Base-by-base conservation (phyloP, 345 rosid genomes). In the Brassica rapa region DNA sequence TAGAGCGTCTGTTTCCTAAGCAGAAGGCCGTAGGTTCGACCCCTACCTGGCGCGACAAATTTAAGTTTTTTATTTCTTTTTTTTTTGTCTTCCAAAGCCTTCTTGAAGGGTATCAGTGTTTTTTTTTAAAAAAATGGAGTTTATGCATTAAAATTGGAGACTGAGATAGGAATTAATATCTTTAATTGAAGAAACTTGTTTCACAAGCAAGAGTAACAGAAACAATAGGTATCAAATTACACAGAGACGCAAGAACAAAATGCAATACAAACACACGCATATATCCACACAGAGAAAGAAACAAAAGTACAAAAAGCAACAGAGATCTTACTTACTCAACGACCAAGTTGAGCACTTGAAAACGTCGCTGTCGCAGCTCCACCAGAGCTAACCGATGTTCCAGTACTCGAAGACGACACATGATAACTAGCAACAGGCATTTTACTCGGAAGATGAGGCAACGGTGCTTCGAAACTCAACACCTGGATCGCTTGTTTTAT, bases 1-100 rank as follows among this genome's bases (percentile, higher is more conserved):
- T 91, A 93, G 96, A 90, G 97, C 92, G 96, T 89, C 96, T 90
- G 97, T 91, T 91, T 95, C 98, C 93, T 93, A 93, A 91, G 97
- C 97, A 88, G 97, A 92, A 92, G 83, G 97, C 77, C 93, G 87
- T 88, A 89, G 96, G 94, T 89, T 93, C 93, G 91, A 88, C 85
- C 93, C 90, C 94, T 86, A 86, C 87, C 95, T 87, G 97, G 90
- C 90, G 94, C 93, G n/a, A 8, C 19, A 60, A 24, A 4, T 8
- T 27, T 2, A 11, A 25, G 66, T 61, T 61, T 35, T 41, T 43
- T 1, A 3, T 43, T 43, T 12, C 2, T 37, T 37, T 5, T 33
- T 25, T 43, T 43, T 41, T n/a, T n/a, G 49, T 11, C 4, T 10
- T 11, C 3, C 49, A 41, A 41, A 41, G 49, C 49, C 49, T 41